A percentile compares a stretch with the other conserved stretches of the same genome.
Conservation (phyloP, 169 alveolate genomes). For the Plasmodium inui region DNA sequence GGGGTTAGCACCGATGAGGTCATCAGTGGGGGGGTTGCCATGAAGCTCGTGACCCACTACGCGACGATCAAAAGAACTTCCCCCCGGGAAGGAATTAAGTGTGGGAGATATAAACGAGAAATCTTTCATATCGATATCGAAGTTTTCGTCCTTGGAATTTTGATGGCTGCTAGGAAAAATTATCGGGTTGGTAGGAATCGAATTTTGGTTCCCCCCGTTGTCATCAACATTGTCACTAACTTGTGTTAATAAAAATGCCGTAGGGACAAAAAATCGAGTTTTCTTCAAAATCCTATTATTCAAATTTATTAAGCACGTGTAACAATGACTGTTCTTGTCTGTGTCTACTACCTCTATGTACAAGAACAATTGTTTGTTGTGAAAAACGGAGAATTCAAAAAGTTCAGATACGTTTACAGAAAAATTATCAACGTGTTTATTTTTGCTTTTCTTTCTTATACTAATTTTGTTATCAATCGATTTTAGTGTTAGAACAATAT, state of each 20-base stretch:
- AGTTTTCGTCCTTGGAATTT: not conserved
- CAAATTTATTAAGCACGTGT: conserved; percentile 48
- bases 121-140: not conserved
- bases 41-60: not conserved
- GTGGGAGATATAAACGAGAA: not conserved
- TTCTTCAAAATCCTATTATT: conserved; percentile 39
- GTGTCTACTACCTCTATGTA: conserved; percentile 30
- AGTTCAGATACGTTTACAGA: conserved; percentile 51
- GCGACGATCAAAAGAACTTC: not conserved
- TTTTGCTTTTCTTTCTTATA: conserved; percentile 38
- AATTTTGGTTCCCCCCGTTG: not conserved
- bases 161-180: not conserved
- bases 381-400: conserved; percentile 18
- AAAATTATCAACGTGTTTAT: conserved; percentile 22
- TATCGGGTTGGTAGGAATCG: not conserved
- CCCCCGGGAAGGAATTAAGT: not conserved
- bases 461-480: conserved; percentile 49
- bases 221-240: not conserved
- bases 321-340: not conserved
- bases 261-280: conserved; percentile 21
- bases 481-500: conserved; percentile 47
- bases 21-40: not conserved
- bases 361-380: conserved; percentile 16
- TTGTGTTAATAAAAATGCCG: conserved; percentile 34
- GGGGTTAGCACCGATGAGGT: not conserved